Evolutionary conservation across 371 early-diverging fungal genomes (phyloP), one percentile per base, ranked within the genome.

Genomic region (Mycotypha africana): DNA sequence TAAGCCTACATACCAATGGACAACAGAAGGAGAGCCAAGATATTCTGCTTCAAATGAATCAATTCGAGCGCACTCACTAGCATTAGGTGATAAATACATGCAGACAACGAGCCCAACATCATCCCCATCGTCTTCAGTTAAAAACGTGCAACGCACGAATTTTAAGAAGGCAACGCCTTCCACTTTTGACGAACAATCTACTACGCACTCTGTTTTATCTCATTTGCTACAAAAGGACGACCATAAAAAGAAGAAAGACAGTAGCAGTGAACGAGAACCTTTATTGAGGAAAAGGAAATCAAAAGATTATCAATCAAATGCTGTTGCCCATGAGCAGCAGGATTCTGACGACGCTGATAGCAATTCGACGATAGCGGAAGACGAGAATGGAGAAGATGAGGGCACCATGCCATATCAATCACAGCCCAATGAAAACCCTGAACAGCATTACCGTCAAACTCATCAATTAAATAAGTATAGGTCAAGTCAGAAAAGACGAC

Each of bases 41-140:
- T 74, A 74, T 45, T 70, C 70, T 19, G 74, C 67, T 6, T 74
- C 74, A 0, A 51, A 61, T 28, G 74, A 74, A 50, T 67, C 74
- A 3, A 74, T 81, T 34, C 69, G 81, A 34, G 78, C 79, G 11
- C 76, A 81, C 34, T 74, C 81, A 0, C 51, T 81, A 14, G 79
- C 78, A 4, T 49, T 79, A 26, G 78, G 63, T 4, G 65, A 65
- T 35, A 32, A 56, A 33, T 53, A 55, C 21, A 56, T 65, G 38
- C 43, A 43, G 19, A 49, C 47, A 26, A 26, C 53, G 4, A 53
- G 48, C 26, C 42, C 47, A 10, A 42, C 39, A 11, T 53, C 54
- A 26, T 48, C 54, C 7, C 38, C 39, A 7, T 7, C 47, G 30
- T 30, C 30, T n/a, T n/a, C n/a, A n/a, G n/a, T n/a, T n/a, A n/a